phyloP scores from a whole-genome alignment of 2,329 filamentous ascomycete species.

The Trichoderma lentiforme region DNA sequence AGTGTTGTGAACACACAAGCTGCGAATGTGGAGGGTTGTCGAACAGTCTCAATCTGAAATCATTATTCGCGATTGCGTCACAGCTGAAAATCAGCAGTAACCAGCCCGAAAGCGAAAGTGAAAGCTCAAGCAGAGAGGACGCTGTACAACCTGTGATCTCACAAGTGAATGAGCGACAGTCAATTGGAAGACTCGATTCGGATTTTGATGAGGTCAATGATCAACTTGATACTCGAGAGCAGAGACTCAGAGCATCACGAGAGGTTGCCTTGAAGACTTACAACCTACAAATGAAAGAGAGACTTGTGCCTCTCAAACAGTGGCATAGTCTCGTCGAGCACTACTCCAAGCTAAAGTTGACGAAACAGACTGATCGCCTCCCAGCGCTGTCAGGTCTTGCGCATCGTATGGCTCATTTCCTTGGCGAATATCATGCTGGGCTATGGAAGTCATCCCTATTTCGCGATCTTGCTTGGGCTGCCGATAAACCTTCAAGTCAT shows the following conservation, averaged over 20 bases:
- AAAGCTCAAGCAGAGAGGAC: neutral
- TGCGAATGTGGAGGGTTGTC: neutral
- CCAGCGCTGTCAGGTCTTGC: neutral
- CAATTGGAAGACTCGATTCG: neutral
- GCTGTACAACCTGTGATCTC: neutral
- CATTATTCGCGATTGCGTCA: neutral
- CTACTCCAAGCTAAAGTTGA: neutral
- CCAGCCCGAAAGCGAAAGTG: neutral
- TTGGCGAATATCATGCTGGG: neutral
- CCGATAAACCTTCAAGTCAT: neutral
- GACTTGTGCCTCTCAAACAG: neutral
- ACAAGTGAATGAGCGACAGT: neutral
- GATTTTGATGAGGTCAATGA: neutral
- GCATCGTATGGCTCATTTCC: neutral
- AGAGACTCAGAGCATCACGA: neutral
- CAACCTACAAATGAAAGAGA: neutral
- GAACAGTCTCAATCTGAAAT: neutral
- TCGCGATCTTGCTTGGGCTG: neutral
- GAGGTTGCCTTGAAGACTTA: neutral
- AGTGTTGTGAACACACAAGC: neutral
- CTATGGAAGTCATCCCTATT: neutral
- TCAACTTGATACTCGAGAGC: neutral
- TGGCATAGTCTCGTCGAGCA: neutral
- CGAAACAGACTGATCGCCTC: neutral
- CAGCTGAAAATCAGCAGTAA: neutral